These are phyloP conservation scores for Auricularia cornea DNA, from an alignment of 768 basidiomycete species.

Conservation along the genomic window DNA sequence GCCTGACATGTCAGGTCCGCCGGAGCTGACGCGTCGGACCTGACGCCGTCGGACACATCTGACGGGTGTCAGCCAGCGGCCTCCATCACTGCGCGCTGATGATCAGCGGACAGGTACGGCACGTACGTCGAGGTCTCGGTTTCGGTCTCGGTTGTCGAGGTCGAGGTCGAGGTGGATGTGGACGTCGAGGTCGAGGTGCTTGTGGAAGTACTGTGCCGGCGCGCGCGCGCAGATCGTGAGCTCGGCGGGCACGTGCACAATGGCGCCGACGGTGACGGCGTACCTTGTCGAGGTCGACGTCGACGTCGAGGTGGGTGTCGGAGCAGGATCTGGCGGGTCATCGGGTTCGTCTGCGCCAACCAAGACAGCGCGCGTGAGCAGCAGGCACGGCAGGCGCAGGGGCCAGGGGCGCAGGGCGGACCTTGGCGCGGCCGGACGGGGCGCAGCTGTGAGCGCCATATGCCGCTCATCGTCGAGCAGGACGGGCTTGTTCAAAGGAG, in stretches of 20 bases:
- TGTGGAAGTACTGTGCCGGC: too few relatives aligned
- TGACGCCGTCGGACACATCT: too few relatives aligned
- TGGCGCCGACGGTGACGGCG: too few relatives aligned
- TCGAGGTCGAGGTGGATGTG: constrained; percentile 46
- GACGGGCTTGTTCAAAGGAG: constrained; percentile 28
- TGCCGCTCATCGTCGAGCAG: constrained; percentile 61
- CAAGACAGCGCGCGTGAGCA: neutral
- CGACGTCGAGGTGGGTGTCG: constrained; percentile 62
- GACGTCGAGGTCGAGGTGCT: constrained; percentile 57
- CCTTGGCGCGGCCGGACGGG: constrained; percentile 17
- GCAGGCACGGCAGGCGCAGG: too few relatives aligned
- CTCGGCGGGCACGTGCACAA: too few relatives aligned
- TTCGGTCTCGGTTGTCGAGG: constrained; percentile 44
- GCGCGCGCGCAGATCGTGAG: too few relatives aligned
- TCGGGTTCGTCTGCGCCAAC: constrained; percentile 23
- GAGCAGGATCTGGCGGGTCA: constrained; percentile 43
- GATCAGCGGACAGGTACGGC: constrained; percentile 59
- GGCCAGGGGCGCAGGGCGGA: too few relatives aligned
- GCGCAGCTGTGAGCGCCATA: constrained; percentile 68
- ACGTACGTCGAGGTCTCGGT: constrained; percentile 46
- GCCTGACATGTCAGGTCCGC: too few relatives aligned
- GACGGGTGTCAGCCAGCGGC: too few relatives aligned
- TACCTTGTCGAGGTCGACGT: too few relatives aligned
- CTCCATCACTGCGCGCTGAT: constrained; percentile 29
- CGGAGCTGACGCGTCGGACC: too few relatives aligned